Evolutionary conservation across 2,329 filamentous ascomycete genomes (phyloP).

Genomic region (Didymella pinodella): DNA sequence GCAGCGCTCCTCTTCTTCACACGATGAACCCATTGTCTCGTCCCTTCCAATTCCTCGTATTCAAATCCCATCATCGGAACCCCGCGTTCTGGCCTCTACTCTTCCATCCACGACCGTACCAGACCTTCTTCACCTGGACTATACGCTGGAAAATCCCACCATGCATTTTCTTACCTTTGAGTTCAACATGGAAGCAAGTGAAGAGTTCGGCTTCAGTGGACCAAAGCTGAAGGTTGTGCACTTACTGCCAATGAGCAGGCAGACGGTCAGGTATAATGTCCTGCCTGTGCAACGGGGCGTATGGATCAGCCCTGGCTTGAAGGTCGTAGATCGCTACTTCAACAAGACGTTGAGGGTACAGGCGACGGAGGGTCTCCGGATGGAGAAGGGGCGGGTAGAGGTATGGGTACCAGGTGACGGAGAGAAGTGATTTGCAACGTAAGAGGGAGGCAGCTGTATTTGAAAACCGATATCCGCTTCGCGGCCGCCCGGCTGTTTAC

Average conservation of each 20-base stretch:
- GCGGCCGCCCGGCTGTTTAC: no score
- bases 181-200: constrained; percentile 87
- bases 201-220: constrained; percentile 92
- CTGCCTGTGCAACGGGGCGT: constrained; percentile 68
- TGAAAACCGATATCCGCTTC: no score
- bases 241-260: constrained; percentile 80
- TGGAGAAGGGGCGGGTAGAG: constrained; percentile 61
- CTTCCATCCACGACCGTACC: constrained; percentile 42
- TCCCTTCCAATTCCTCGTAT: constrained; percentile 80
- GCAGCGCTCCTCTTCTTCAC: constrained; percentile 63
- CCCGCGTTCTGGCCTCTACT: constrained; percentile 74
- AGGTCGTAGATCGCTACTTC: constrained; percentile 89
- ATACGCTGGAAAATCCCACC: constrained; percentile 91
- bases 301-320: constrained; percentile 77
- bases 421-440: background rate
- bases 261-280: constrained; percentile 76
- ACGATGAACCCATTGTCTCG: constrained; percentile 51
- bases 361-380: constrained; percentile 73
- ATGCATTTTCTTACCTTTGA: constrained; percentile 95
- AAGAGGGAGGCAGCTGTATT: no score
- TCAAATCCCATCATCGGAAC: constrained; percentile 81
- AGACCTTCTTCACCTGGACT: constrained; percentile 56
- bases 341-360: constrained; percentile 86
- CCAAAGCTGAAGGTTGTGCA: constrained; percentile 82
- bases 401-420: constrained; percentile 48